phyloP scores from a whole-genome alignment of 2,329 filamentous ascomycete species.

The Diaporthe batatas region DNA sequence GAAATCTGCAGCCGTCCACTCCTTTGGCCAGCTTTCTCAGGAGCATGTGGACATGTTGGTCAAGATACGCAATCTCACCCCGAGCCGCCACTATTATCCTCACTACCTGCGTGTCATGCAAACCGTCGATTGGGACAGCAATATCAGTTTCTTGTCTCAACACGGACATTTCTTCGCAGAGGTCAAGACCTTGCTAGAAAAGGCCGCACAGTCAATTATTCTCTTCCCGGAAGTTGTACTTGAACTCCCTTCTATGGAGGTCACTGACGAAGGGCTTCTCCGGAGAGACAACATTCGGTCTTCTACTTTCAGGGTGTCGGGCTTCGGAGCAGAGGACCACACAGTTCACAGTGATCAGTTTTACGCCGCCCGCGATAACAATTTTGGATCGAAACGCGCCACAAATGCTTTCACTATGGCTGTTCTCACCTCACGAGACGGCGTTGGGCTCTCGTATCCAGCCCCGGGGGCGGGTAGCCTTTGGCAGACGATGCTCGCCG shows the following conservation, averaged over 20 bases:
- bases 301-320: slow-evolving; percentile 53
- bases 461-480: too few relatives aligned
- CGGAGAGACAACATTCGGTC: slow-evolving; percentile 52
- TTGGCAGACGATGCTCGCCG: too few relatives aligned
- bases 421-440: neutral
- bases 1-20: slow-evolving; percentile 62
- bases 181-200: slow-evolving; percentile 53
- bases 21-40: slow-evolving; percentile 57
- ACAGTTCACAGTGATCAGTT: slow-evolving; percentile 31
- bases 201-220: slow-evolving; percentile 49
- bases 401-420: neutral
- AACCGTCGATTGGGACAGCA: slow-evolving; percentile 55
- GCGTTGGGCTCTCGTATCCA: too few relatives aligned
- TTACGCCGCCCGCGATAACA: slow-evolving; percentile 38
- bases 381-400: neutral
- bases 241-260: neutral
- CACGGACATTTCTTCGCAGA: slow-evolving; percentile 56
- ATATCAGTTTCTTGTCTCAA: slow-evolving; percentile 58
- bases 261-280: too few relatives aligned
- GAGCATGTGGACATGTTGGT: slow-evolving; percentile 53
- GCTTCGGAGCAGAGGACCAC: slow-evolving; percentile 49
- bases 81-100: slow-evolving; percentile 47
- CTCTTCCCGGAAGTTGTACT: slow-evolving; percentile 48
- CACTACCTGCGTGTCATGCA: slow-evolving; percentile 65
- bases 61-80: slow-evolving; percentile 57